Base-by-base conservation (phyloP, 140 eudicot genomes). In the Ambrosia hybrid region DNA sequence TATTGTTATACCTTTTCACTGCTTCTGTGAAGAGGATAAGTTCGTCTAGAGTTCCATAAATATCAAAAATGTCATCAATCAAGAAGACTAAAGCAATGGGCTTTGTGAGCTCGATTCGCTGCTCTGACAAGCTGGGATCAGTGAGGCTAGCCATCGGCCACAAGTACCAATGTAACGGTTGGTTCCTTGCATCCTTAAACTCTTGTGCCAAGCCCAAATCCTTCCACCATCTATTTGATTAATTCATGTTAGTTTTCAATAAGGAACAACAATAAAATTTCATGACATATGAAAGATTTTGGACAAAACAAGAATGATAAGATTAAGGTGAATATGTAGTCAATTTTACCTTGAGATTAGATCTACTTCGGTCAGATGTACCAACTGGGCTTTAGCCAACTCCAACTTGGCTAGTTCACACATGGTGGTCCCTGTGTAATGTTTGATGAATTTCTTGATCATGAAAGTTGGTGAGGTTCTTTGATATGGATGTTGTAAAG, bases 21-120 rank as follows among this genome's bases (percentile, higher is more conserved):
- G 89, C 91, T 57, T 84, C 73, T 6, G 91, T 82, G 70, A 87
- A 81, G 78, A 79, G 43, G 8, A 58, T 17, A 53, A 85, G 84
- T 66, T 90, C 83, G 0, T 90, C 88, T 5, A 72, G 70, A 8
- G 82, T 85, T 17, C 95, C 95, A 75, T 85, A 87, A 9, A 90
- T 72, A 71, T 90, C 95, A 53, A 79, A 90, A 51, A 90, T 87
- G 58, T 90, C 96, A 75, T 90, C 96, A 5, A 90, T 81, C 15
- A 85, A 8, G 60, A 75, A 81, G 51, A 87, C 45, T 9, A 90
- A 71, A 14, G 91, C 76, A 16, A 85, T 81, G 37, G 82, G 68
- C 75, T 85, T 90, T 11, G 93, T 76, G 52, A 90, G 84, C 67
- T 85, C 86, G 5, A 79, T 34, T 55, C 96, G 83, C 17, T 45